Evolutionary conservation across 2,329 filamentous ascomycete species (phyloP), one percentile per base, ranked within the genome.

Genomic region (Sporothrix curviconia): DNA sequence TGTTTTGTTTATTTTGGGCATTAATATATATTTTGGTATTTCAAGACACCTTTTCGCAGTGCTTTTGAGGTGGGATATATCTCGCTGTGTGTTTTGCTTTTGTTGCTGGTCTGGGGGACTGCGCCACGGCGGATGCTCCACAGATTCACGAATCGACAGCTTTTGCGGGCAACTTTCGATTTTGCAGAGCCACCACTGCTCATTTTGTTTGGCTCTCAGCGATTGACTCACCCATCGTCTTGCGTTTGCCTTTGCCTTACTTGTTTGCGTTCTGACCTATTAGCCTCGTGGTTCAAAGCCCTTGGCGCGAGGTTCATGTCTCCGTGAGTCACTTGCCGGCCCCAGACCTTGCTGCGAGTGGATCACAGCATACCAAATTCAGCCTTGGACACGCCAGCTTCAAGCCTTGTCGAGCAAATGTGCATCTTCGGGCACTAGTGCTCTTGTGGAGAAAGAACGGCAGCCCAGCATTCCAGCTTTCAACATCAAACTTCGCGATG

Each of bases 311-410:
- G 37, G 43, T 17, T 11, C 19, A 32, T 24, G 1, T 17, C 17
- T 51, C 46, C 28, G n/a, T 57, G 55, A 57, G 55, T 57, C 55
- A 57, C 37, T 57, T 28, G 14, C 55, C 55, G 55, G 55, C 37
- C 14, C 28, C 32, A n/a, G 11, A 11, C 11, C 28, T 6, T 6
- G 28, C 28, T 32, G 28, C 28, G n/a, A 32, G 28, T 32, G 28
- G 28, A 32, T 32, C 28, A 32, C 28, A 5, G 28, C 5, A 32
- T 11, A 32, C 6, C 28, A 11, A 5, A 32, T 32, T 32, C 28
- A 32, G 28, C 28, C 28, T 32, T 32, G 28, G n/a, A n/a, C n/a
- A 50, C 47, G 47, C 47, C 47, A 34, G 32, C 25, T 46, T 37
- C n/a, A 32, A 47, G 14, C 47, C 47, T 37, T 37, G 47, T 36